Percentiles rank a stretch among this genome's conserved stretches.
phyloP scores from a whole-genome alignment of 2,329 filamentous ascomycete genomes.

The Cladosporium sphaerospermum region DNA sequence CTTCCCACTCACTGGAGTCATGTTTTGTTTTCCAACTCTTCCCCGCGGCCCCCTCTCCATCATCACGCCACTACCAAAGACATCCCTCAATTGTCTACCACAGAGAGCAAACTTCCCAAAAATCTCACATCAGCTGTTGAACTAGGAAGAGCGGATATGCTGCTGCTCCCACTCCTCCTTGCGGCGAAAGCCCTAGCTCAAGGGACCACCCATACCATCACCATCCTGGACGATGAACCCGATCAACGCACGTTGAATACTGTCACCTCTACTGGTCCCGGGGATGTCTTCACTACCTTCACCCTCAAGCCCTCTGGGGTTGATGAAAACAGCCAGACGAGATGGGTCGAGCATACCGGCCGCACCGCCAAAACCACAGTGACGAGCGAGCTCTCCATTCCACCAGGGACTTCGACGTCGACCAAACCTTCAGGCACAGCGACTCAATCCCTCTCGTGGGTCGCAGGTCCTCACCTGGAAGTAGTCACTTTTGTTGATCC shows the following conservation, averaged over 20 bases:
- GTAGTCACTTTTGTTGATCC: conserved; percentile 1
- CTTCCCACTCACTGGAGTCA: not conserved
- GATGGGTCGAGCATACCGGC: not conserved
- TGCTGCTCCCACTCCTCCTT: not conserved
- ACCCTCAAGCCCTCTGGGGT: not conserved
- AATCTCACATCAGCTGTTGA: not conserved
- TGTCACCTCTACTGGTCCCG: not conserved
- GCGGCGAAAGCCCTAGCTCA: conserved; percentile 3
- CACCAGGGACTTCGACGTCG: not conserved
- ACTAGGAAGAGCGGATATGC: not conserved
- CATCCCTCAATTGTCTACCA: not conserved
- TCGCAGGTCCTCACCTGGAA: conserved; percentile 5
- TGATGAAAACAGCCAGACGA: conserved; percentile 1
- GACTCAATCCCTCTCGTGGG: conserved; percentile 2
- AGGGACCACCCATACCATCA: conserved; percentile 3
- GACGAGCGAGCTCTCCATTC: not conserved
- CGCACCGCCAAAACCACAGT: not conserved
- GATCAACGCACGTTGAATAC: not conserved
- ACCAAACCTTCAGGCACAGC: not conserved
- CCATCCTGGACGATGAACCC: not conserved
- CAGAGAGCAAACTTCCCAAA: not conserved
- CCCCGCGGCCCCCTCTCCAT: not conserved
- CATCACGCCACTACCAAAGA: conserved; percentile 3
- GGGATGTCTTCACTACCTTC: not conserved
- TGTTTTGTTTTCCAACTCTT: not conserved